Conservation (phyloP, 352 stramenopile genomes). For the Phytophthora hybrid region DNA sequence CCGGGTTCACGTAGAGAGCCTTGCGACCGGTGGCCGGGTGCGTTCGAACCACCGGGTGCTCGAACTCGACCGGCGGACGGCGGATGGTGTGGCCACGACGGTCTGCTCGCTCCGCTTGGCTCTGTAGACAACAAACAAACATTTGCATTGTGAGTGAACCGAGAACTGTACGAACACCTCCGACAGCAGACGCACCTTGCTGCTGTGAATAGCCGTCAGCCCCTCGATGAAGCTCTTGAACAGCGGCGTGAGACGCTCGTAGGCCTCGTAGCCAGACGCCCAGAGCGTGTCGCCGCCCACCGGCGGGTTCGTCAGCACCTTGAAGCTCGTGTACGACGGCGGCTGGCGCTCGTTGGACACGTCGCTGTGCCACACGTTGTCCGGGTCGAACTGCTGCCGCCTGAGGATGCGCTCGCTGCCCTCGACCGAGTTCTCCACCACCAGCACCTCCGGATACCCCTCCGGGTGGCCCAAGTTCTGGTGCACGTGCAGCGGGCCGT, state of each 20-base stretch:
- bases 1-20: slow-evolving; percentile 3
- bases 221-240: background rate
- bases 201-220: background rate
- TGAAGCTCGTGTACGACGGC: too few relatives aligned
- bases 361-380: too few relatives aligned
- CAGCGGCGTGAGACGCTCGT: background rate
- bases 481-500: slow-evolving; percentile 9
- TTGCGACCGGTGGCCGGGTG: slow-evolving; percentile 3
- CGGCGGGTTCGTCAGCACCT: background rate
- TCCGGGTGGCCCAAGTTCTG: slow-evolving; percentile 2
- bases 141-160: too few relatives aligned
- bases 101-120: background rate
- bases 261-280: slow-evolving; percentile 6
- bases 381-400: slow-evolving; percentile 1
- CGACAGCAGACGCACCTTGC: background rate
- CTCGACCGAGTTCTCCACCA: slow-evolving; percentile 6
- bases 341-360: too few relatives aligned
- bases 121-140: background rate
- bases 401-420: background rate
- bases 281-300: slow-evolving; percentile 1
- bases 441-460: background rate
- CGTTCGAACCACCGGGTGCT: slow-evolving; percentile 1
- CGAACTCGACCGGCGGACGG: slow-evolving; percentile 2
- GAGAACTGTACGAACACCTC: too few relatives aligned
- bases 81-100: slow-evolving; percentile 2